phyloP scores from a whole-genome alignment of 2,329 filamentous ascomycete genomes.

The Trichoderma hamatum region DNA sequence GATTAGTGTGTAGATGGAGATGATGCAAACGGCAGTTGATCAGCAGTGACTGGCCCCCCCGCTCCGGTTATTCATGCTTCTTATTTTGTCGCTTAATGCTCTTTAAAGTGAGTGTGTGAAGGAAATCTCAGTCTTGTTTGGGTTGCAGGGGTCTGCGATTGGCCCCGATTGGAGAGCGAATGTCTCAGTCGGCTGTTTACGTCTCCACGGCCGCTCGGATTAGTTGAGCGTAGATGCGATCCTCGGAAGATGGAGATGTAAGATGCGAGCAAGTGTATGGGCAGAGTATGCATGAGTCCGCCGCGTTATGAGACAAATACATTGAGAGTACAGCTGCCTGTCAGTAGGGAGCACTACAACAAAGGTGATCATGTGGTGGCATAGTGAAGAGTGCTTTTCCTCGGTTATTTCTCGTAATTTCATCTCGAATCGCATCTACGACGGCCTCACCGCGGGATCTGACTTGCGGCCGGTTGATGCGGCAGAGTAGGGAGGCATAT shows the following conservation, averaged over 20 bases:
- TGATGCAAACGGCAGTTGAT: slow-evolving; percentile 19
- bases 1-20: background rate
- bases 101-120: background rate
- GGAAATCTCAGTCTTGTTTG: background rate
- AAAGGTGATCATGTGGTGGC: background rate
- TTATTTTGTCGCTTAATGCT: slow-evolving; percentile 6
- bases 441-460: slow-evolving; percentile 13
- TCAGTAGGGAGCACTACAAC: background rate
- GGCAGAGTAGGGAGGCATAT: slow-evolving; percentile 1
- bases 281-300: background rate
- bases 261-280: background rate
- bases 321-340: background rate
- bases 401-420: background rate
- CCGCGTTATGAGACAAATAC: slow-evolving; percentile 17
- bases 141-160: background rate
- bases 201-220: background rate
- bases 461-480: slow-evolving; percentile 5
- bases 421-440: background rate
- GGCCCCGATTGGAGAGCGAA: background rate
- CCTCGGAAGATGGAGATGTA: background rate
- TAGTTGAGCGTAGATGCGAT: background rate
- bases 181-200: slow-evolving; percentile 10
- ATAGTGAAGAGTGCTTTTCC: background rate
- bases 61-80: slow-evolving; percentile 11
- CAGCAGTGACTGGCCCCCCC: slow-evolving; percentile 17